phyloP scores from a whole-genome alignment of 202 grass and related monocot genomes.

The Panicum hallii region DNA sequence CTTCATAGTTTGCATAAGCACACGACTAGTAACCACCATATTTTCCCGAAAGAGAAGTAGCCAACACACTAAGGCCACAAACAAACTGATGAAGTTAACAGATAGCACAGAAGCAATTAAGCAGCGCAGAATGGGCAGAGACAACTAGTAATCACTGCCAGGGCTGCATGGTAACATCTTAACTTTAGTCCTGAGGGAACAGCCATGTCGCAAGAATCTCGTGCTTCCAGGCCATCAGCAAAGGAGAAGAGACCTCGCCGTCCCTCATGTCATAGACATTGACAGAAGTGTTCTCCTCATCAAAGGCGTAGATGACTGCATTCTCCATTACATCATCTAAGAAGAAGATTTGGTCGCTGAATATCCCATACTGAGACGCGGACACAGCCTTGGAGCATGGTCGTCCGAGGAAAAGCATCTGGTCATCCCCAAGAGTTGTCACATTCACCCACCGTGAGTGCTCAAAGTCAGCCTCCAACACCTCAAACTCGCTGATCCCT shows the following conservation, averaged over 20 bases:
- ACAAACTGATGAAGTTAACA: background rate
- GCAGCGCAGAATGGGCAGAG: background rate
- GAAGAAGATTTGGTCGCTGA: conserved; percentile 4
- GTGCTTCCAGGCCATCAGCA: background rate
- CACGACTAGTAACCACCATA: background rate
- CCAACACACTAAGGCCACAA: background rate
- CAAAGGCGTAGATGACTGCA: background rate
- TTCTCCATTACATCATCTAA: conserved; percentile 30
- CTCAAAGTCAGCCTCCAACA: background rate
- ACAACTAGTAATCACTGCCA: background rate
- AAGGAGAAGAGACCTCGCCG: background rate
- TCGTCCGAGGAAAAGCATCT: conserved; percentile 36
- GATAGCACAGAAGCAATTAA: background rate
- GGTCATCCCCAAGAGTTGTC: conserved; percentile 28
- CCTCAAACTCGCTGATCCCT: conserved; percentile 2
- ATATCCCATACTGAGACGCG: conserved; percentile 16
- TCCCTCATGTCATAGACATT: background rate
- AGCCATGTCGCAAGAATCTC: conserved; percentile 16
- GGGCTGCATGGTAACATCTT: background rate
- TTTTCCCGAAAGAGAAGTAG: background rate
- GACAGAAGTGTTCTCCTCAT: background rate
- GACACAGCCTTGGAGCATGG: conserved; percentile 34
- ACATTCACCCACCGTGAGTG: conserved; percentile 5
- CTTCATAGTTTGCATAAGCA: background rate
- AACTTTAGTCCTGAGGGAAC: background rate